Percentiles rank a stretch among this genome's conserved stretches.
These are phyloP conservation scores for Aspergillus baeticus DNA, from an alignment of 495 filamentous ascomycete species.

Conservation along the genomic window DNA sequence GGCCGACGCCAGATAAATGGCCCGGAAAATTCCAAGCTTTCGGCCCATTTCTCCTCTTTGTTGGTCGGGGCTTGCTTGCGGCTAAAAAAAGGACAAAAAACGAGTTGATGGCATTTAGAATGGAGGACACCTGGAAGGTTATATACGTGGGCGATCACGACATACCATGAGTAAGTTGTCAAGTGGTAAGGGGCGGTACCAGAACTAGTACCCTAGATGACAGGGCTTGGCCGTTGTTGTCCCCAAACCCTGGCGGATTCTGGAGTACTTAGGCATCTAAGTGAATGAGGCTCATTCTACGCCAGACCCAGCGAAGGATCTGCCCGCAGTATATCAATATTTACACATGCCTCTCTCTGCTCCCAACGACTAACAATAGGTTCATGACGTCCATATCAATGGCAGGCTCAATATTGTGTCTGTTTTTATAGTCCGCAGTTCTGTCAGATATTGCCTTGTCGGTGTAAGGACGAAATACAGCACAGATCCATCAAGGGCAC, in stretches of 20 bases:
- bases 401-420: too few species aligned
- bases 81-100: background rate
- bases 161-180: background rate
- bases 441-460: too few species aligned
- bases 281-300: background rate
- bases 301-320: background rate
- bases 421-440: too few species aligned
- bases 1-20: constrained; percentile 34
- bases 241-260: background rate
- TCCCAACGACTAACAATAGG: background rate
- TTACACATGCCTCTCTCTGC: background rate
- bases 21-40: constrained; percentile 32
- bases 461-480: too few species aligned
- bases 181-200: background rate
- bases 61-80: background rate
- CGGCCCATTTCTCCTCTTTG: constrained; percentile 22
- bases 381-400: too few species aligned
- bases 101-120: background rate
- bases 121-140: background rate
- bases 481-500: too few species aligned
- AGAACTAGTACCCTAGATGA: background rate
- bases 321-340: background rate
- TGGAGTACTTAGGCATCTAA: too few species aligned
- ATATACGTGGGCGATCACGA: background rate
- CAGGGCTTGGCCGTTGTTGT: background rate